Evolutionary conservation across 2,329 filamentous ascomycete genomes (phyloP).

Genomic region (Hirsutella minnesotensis): DNA sequence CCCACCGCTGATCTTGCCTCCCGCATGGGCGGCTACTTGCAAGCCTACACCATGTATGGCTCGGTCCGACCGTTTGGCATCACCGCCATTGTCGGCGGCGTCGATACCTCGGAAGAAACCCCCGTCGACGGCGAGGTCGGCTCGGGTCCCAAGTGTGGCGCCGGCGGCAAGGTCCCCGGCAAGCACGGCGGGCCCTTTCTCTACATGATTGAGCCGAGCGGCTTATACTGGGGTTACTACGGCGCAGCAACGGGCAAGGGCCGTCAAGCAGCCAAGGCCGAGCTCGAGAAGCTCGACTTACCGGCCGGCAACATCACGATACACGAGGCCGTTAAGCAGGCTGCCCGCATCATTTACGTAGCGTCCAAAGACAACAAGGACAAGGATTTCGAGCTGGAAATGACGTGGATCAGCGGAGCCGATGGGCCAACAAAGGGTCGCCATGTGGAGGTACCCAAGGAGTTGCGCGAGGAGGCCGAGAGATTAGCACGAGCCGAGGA

Average conservation of each 20-base stretch:
- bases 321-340: constrained; percentile 86
- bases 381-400: constrained; percentile 98
- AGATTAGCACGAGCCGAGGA: constrained; percentile 81
- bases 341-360: constrained; percentile 91
- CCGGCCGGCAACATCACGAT: constrained; percentile 65
- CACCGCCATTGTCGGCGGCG: constrained; percentile 85
- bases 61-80: constrained; percentile 95
- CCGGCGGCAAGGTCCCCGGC: constrained; percentile 67
- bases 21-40: constrained; percentile 90
- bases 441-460: constrained; percentile 88
- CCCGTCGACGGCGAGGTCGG: constrained; percentile 88
- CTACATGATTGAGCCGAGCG: constrained; percentile 98
- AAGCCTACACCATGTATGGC: constrained; percentile 95
- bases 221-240: constrained; percentile 97
- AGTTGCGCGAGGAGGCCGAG: constrained; percentile 83
- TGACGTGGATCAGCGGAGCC: constrained; percentile 89
- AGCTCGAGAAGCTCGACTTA: constrained; percentile 95
- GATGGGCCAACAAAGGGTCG: constrained; percentile 84
- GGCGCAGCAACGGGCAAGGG: constrained; percentile 96
- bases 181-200: constrained; percentile 81
- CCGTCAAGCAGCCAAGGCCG: constrained; percentile 90
- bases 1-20: constrained; percentile 77
- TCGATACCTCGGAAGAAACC: constrained; percentile 77
- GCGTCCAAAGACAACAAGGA: constrained; percentile 99
- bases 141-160: constrained; percentile 62